Percentiles rank a stretch among this genome's conserved stretches.
These are phyloP conservation scores for Apiospora rasikravindrae DNA, from an alignment of 2,329 filamentous ascomycete species.

Conservation along the genomic window DNA sequence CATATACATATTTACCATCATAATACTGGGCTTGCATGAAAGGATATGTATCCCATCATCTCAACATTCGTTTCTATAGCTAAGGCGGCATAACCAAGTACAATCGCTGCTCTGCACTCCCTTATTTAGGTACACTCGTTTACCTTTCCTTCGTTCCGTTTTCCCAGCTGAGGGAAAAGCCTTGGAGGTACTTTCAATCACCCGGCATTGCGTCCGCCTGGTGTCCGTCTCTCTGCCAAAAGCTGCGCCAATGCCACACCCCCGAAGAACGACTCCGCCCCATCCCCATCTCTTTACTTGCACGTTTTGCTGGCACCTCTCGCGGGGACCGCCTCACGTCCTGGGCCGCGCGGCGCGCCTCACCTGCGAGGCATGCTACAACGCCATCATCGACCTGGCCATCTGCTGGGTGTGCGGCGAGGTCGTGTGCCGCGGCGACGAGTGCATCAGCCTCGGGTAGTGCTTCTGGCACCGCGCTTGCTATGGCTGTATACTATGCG, in stretches of 20 bases:
- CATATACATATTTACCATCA: neutral
- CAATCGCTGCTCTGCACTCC: neutral
- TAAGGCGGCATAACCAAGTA: neutral
- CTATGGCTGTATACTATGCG: conserved; percentile 61
- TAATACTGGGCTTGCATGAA: neutral
- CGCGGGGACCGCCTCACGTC: conserved; percentile 42
- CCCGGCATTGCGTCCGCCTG: neutral
- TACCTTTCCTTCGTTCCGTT: neutral
- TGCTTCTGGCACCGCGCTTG: conserved; percentile 64
- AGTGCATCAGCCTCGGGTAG: conserved; percentile 64
- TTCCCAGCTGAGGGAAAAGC: neutral
- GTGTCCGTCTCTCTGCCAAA: neutral
- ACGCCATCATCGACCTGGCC: conserved; percentile 55
- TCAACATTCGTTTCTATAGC: neutral
- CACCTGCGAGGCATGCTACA: conserved; percentile 53
- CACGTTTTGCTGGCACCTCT: conserved; percentile 59
- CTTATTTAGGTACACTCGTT: neutral
- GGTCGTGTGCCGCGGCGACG: conserved; percentile 56
- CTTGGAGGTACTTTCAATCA: neutral
- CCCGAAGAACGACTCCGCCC: neutral
- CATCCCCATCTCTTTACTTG: conserved; percentile 51
- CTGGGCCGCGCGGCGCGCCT: conserved; percentile 55
- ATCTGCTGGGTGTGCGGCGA: conserved; percentile 65
- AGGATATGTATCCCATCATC: neutral
- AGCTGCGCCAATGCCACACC: neutral